Evolutionary conservation across 257 asterid genomes (phyloP).

Genomic region (Fraxinus quadrangulata): DNA sequence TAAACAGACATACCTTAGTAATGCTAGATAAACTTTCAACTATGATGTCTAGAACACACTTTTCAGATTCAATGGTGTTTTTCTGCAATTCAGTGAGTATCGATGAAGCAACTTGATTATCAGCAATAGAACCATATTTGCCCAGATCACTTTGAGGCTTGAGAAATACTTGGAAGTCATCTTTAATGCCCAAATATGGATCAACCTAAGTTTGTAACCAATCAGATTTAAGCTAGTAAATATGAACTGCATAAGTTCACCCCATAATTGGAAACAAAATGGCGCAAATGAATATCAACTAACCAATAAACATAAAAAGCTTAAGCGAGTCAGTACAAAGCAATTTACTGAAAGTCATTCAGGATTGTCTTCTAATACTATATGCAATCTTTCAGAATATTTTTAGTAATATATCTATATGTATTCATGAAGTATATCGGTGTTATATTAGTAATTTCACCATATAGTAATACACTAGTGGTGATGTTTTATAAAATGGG

Average conservation of each 20-base stretch:
- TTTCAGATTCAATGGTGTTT: conserved; percentile 57
- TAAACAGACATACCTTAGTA: conserved; percentile 55
- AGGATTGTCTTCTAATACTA: background rate
- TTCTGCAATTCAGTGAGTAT: conserved; percentile 51
- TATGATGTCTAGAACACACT: conserved; percentile 44
- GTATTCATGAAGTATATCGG: background rate
- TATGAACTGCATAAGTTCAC: background rate
- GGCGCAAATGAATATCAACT: background rate
- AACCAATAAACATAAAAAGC: background rate
- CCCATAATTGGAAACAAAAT: conserved; percentile 1
- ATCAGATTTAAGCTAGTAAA: conserved; percentile 10
- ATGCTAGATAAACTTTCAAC: conserved; percentile 58
- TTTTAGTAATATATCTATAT: background rate
- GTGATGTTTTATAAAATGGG: background rate
- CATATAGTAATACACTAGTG: background rate
- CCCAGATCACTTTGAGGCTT: conserved; percentile 59
- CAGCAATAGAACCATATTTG: conserved; percentile 63
- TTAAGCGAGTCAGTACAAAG: background rate
- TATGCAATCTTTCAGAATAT: background rate
- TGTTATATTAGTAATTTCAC: background rate
- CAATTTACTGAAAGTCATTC: background rate
- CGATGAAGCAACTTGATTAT: conserved; percentile 68
- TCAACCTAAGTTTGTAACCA: conserved; percentile 55
- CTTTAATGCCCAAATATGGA: conserved; percentile 80
- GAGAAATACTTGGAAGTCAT: conserved; percentile 72